Conservation (phyloP, 495 filamentous ascomycete species). For the Penicillium arizonense region DNA sequence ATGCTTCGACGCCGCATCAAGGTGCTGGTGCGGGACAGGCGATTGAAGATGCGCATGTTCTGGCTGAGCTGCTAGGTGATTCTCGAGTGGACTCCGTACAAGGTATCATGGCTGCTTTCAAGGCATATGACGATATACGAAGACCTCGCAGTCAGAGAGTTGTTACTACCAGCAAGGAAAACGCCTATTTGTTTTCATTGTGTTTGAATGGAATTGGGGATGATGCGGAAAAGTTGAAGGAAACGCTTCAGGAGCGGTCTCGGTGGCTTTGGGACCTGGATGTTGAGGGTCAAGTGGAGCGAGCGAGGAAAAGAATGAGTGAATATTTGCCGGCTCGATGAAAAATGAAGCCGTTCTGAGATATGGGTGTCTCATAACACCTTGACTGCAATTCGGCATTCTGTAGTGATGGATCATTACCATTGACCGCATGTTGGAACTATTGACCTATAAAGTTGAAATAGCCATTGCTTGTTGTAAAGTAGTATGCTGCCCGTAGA, state of each 20-base stretch:
- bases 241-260: conserved; percentile 39
- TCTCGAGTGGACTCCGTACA: conserved; percentile 9
- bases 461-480: too few species aligned
- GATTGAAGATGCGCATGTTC: conserved; percentile 64
- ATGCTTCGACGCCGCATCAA: conserved; percentile 68
- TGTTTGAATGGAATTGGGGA: conserved; percentile 39
- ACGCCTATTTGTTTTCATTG: conserved; percentile 41
- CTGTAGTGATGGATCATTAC: too few species aligned
- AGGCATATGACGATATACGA: conserved; percentile 59
- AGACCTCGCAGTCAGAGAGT: conserved; percentile 51
- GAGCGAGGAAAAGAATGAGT: conserved; percentile 20
- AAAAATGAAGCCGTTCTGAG: neutral
- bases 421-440: too few species aligned
- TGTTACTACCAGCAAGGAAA: conserved; percentile 47
- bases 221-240: conserved; percentile 42
- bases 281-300: conserved; percentile 28
- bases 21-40: conserved; percentile 67
- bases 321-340: neutral
- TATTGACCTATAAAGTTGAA: too few species aligned
- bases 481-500: too few species aligned
- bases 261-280: conserved; percentile 53
- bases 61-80: conserved; percentile 55
- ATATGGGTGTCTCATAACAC: neutral
- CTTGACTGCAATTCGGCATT: too few species aligned
- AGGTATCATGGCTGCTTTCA: conserved; percentile 48